Conservation (phyloP, 768 basidiomycete species). For the Lepiota subincarnata region DNA sequence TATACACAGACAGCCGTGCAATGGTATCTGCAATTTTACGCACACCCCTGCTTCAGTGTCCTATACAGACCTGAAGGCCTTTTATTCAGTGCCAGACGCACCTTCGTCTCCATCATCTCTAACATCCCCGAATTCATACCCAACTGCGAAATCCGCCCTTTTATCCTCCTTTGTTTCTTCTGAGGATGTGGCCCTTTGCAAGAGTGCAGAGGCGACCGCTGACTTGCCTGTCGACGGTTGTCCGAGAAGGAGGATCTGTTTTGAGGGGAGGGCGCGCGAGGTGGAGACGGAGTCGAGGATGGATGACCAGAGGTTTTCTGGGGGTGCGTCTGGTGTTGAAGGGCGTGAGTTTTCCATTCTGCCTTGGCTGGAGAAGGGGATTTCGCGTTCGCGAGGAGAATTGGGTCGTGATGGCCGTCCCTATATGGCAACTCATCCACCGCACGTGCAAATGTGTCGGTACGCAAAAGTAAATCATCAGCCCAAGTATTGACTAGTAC, state of each 20-base stretch:
- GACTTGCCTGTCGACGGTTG: conserved; percentile 79
- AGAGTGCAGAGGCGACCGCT: conserved; percentile 62
- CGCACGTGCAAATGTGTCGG: too few relatives aligned
- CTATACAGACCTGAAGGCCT: background rate
- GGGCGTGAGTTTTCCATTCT: conserved; percentile 48
- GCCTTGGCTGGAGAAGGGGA: too few relatives aligned
- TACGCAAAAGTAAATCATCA: too few relatives aligned
- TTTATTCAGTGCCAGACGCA: conserved; percentile 26
- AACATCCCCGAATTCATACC: conserved; percentile 90
- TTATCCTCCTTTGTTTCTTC: conserved; percentile 58
- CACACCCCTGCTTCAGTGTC: background rate
- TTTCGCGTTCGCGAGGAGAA: too few relatives aligned
- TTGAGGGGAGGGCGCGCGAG: conserved; percentile 76
- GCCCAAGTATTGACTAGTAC: too few relatives aligned
- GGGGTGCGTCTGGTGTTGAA: conserved; percentile 69
- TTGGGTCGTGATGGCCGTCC: too few relatives aligned
- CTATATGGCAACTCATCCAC: too few relatives aligned
- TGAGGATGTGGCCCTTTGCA: conserved; percentile 54
- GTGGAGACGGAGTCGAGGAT: conserved; percentile 87
- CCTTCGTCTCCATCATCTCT: conserved; percentile 95
- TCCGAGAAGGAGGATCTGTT: conserved; percentile 83
- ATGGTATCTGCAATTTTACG: conserved; percentile 61
- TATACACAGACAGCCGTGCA: conserved; percentile 86
- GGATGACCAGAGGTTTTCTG: conserved; percentile 86
- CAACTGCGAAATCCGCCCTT: conserved; percentile 75